Evolutionary conservation across 805 yeast species (phyloP), one percentile per base, ranked within the genome.

Genomic region (Groenewaldozyma salmanticensis): DNA sequence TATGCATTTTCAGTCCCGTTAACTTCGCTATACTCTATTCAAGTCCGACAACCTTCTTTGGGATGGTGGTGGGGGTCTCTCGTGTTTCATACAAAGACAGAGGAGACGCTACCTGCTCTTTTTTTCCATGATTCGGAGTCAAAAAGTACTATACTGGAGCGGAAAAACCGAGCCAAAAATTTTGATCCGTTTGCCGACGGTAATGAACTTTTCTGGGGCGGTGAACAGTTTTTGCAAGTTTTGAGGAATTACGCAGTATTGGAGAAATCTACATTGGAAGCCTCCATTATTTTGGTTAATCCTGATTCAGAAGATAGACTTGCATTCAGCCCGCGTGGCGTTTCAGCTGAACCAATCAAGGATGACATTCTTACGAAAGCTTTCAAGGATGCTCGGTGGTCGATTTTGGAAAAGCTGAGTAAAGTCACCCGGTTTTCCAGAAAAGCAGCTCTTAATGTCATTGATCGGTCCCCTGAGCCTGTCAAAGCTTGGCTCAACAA

Each of bases 1-100:
- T 85, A 76, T 61, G 77, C 88, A 4, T 87, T 87, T 61, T 73
- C 81, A 3, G 57, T 80, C 17, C 71, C 77, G 15, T 57, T 83
- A 21, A 56, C 72, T 29, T 71, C 70, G 44, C 55, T 90, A 4
- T 90, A 77, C 58, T 82, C 95, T 20, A 68, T 92, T 32, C 95
- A 88, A 58, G 73, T 81, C 9, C 70, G 96, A 40, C 79, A 79
- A 2, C 96, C 96, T 4, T 77, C 87, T 2, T 65, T 76, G 13
- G 94, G 88, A 1, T 79, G 87, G 77, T 90, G 96, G 96, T 76
- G 74, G 62, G 99, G 99, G 0, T 83, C 95, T 0, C 64, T 90
- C 13, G 66, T 86, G 1, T 60, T 92, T 21, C 80, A 85, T 59
- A 74, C 90, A 1, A 73, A 74, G 48, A 57, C 61, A 24, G 75